phyloP scores from a whole-genome alignment of 2,329 filamentous ascomycete genomes.

The Claviceps fusiformis region DNA sequence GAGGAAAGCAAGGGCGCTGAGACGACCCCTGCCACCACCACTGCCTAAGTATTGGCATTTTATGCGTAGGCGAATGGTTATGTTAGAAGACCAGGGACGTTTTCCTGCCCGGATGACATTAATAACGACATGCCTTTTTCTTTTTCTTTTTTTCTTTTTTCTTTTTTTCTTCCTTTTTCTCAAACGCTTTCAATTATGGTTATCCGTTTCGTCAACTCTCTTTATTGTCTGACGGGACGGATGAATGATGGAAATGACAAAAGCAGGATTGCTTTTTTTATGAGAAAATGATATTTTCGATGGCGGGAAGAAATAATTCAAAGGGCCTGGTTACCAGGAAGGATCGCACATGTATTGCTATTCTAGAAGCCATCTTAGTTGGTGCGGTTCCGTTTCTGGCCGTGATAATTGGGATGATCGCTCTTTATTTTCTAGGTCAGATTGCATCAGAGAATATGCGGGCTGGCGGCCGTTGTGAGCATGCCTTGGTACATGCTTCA shows the following conservation, averaged over 20 bases:
- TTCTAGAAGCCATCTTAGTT: neutral
- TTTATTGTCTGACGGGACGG: neutral
- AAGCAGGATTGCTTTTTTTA: constrained; percentile 12
- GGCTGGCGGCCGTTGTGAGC: neutral
- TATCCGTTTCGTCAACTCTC: constrained; percentile 17
- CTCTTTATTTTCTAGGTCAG: neutral
- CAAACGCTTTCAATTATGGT: constrained; percentile 24
- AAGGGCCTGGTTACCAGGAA: neutral
- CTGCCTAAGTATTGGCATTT: constrained; percentile 16
- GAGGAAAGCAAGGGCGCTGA: constrained; percentile 28
- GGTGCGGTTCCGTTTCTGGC: neutral
- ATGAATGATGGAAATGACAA: constrained; percentile 13
- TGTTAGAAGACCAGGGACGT: constrained; percentile 14
- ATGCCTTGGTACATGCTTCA: neutral
- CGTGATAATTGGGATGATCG: neutral
- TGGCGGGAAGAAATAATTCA: neutral
- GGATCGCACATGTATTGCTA: constrained; percentile 1
- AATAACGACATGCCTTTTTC: constrained; percentile 22
- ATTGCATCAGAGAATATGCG: neutral
- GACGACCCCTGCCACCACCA: constrained; percentile 13
- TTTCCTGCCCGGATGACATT: constrained; percentile 18
- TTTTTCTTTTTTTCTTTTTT: constrained; percentile 17
- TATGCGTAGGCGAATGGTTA: constrained; percentile 5
- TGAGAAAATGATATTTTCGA: constrained; percentile 16
- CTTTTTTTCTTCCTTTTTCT: too few relatives aligned